A percentile compares a stretch with the other conserved stretches of the same genome.
phyloP scores from a whole-genome alignment of 148 eudicot species.

The Rhododendron griersonianum region DNA sequence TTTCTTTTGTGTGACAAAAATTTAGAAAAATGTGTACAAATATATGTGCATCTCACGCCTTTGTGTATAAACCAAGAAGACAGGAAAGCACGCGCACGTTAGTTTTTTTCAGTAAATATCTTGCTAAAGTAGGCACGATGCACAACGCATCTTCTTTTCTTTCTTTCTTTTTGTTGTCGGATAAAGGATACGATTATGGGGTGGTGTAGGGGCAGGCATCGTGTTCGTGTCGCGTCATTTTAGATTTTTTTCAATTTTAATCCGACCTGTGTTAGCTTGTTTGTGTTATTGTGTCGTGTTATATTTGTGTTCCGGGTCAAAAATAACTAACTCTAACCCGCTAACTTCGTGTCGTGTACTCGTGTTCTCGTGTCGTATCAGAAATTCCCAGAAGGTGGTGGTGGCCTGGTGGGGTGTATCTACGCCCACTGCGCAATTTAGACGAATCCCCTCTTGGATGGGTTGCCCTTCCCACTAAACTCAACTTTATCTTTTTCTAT shows the following conservation, averaged over 20 bases:
- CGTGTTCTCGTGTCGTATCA: too few species aligned
- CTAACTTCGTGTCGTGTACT: too few species aligned
- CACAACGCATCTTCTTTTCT: not conserved
- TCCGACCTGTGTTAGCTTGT: too few species aligned
- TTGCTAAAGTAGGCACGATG: not conserved
- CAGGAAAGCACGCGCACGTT: not conserved
- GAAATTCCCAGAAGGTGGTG: too few species aligned
- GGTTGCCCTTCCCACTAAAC: not conserved
- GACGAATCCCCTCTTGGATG: not conserved
- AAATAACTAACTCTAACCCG: too few species aligned
- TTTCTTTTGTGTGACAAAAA: not conserved
- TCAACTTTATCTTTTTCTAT: not conserved
- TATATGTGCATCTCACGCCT: not conserved
- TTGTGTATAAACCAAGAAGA: not conserved
- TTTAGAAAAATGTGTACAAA: not conserved
- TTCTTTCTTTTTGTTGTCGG: not conserved
- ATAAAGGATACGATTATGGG: not conserved
- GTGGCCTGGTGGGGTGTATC: not conserved
- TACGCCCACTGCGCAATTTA: not conserved
- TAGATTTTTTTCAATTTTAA: too few species aligned
- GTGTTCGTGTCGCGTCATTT: too few species aligned
- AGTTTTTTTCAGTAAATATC: not conserved
- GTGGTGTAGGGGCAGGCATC: not conserved
- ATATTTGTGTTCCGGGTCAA: too few species aligned
- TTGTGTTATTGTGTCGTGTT: too few species aligned